A percentile compares a stretch with the other conserved stretches of the same genome.
These are phyloP conservation scores for Arachis hypogaea DNA, from an alignment of 306 rosid genomes.

Conservation along the genomic window DNA sequence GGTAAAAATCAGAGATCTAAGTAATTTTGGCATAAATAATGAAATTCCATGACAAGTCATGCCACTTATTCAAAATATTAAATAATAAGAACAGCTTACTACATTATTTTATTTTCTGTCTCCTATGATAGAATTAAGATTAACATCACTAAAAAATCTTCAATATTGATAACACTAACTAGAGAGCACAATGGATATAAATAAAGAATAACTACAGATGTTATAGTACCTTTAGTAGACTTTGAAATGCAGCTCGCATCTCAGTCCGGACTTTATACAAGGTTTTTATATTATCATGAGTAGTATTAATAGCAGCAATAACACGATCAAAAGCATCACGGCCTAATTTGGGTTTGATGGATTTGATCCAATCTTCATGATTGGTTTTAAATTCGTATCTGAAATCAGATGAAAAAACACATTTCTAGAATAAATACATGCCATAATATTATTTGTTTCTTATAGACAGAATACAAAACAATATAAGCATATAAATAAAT, in stretches of 20 bases:
- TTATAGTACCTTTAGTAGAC: conserved; percentile 70
- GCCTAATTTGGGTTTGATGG: conserved; percentile 73
- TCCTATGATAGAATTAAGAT: neutral
- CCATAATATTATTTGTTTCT: too few relatives aligned
- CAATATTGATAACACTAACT: conserved; percentile 10
- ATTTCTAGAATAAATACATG: conserved; percentile 27
- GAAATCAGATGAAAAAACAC: conserved; percentile 36
- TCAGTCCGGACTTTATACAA: conserved; percentile 81
- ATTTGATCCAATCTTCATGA: conserved; percentile 83
- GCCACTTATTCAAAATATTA: neutral
- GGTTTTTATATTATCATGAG: conserved; percentile 64
- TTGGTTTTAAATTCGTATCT: conserved; percentile 88
- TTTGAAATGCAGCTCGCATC: conserved; percentile 79
- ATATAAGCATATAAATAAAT: conserved; percentile 7
- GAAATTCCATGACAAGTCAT: conserved; percentile 20
- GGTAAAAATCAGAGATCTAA: conserved; percentile 11
- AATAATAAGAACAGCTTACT: neutral
- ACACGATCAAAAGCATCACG: conserved; percentile 56
- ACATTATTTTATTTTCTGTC: neutral
- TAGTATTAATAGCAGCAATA: conserved; percentile 57
- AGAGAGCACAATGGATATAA: neutral
- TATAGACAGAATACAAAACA: conserved; percentile 9
- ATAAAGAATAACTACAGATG: conserved; percentile 13
- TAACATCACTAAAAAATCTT: conserved; percentile 3
- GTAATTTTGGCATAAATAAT: neutral